Conservation (phyloP, 192 early-diverging fungal genomes). For the Lobosporangium transversale region DNA sequence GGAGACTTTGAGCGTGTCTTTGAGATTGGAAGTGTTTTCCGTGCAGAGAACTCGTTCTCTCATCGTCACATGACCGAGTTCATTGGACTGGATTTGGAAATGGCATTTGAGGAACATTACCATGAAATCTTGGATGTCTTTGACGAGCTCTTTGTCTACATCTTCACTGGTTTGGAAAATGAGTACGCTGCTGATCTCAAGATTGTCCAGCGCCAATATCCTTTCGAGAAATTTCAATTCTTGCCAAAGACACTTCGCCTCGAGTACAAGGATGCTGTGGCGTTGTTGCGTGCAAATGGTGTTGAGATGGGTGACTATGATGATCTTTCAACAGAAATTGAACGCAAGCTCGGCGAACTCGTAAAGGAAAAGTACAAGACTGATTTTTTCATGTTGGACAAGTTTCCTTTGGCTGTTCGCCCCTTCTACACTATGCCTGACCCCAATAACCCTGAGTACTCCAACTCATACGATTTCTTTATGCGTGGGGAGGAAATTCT, state of each 20-base stretch:
- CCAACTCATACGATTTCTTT: slow-evolving; percentile 99
- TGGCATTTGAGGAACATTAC: slow-evolving; percentile 99
- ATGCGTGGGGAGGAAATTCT: slow-evolving; percentile 99
- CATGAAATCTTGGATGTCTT: slow-evolving; percentile 96
- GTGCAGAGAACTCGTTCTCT: slow-evolving; percentile 97
- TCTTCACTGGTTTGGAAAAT: slow-evolving; percentile 89
- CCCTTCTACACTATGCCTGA: slow-evolving; percentile 99
- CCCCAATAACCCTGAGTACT: slow-evolving; percentile 85
- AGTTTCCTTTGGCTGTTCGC: slow-evolving; percentile 95
- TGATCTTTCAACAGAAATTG: slow-evolving; percentile 91
- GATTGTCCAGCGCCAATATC: slow-evolving; percentile 88
- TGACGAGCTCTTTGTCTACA: slow-evolving; percentile 90
- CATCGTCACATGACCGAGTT: slow-evolving; percentile 99
- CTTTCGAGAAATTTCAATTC: slow-evolving; percentile 91
- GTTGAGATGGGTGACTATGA: slow-evolving; percentile 93
- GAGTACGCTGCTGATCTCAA: slow-evolving; percentile 87
- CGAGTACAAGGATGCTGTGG: slow-evolving; percentile 89
- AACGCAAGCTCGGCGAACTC: slow-evolving; percentile 85
- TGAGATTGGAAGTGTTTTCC: slow-evolving; percentile 96
- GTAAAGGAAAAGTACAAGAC: slow-evolving; percentile 95
- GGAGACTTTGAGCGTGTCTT: slow-evolving; percentile 98
- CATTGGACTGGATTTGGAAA: slow-evolving; percentile 98
- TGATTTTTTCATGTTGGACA: slow-evolving; percentile 99
- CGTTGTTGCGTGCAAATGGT: slow-evolving; percentile 87
- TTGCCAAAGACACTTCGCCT: slow-evolving; percentile 84